These are phyloP conservation scores for Lablab purpureus DNA, from an alignment of 306 rosid genomes.

Conservation along the genomic window DNA sequence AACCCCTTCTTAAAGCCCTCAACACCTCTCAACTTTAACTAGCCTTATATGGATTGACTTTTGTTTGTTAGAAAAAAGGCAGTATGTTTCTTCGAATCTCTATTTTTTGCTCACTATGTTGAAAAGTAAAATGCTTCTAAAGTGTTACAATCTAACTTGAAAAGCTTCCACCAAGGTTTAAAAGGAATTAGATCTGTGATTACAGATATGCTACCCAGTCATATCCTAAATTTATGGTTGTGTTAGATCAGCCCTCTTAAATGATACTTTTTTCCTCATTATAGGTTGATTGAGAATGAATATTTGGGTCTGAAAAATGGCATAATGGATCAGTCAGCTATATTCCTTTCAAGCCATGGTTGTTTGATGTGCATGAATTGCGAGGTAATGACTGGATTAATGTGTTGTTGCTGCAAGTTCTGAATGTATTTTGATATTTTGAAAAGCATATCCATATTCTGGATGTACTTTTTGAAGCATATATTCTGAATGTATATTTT, in stretches of 20 bases:
- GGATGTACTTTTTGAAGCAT: too few species aligned
- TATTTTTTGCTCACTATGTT: neutral
- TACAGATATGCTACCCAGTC: neutral
- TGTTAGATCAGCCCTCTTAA: constrained; percentile 28
- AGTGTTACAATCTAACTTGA: constrained; percentile 10
- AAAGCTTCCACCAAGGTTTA: constrained; percentile 34
- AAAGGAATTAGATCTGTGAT: constrained; percentile 18
- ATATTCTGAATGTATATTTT: too few species aligned
- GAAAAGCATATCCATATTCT: too few species aligned
- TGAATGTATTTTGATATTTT: constrained; percentile 10
- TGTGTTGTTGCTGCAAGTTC: constrained; percentile 15
- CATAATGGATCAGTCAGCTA: constrained; percentile 97
- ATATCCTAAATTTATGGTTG: constrained; percentile 35
- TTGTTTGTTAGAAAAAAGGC: constrained; percentile 13
- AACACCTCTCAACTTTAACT: constrained; percentile 28
- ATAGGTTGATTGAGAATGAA: constrained; percentile 91
- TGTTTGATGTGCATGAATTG: constrained; percentile 95
- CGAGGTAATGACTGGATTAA: constrained; percentile 70
- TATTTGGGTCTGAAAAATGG: constrained; percentile 96
- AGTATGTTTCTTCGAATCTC: constrained; percentile 13
- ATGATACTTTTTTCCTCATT: constrained; percentile 40
- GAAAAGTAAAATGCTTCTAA: constrained; percentile 37
- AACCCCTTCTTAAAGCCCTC: neutral
- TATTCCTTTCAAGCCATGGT: constrained; percentile 85
- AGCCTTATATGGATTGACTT: constrained; percentile 10